phyloP scores from a whole-genome alignment of 2,329 filamentous ascomycete species.

The Penicillium hesseltinei region DNA sequence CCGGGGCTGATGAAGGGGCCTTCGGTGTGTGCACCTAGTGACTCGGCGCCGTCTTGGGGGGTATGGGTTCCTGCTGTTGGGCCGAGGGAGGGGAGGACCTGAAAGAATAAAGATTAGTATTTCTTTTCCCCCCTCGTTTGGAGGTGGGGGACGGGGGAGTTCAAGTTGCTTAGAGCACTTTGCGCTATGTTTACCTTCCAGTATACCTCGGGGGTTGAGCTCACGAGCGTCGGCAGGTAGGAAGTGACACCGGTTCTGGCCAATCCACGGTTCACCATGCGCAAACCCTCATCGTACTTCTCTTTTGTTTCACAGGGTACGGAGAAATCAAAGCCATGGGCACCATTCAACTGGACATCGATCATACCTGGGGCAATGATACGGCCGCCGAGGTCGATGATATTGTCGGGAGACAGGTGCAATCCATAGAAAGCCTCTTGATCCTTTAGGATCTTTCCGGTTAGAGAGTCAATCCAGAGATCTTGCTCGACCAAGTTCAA shows the following conservation, averaged over 20 bases:
- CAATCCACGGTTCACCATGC: conserved; percentile 67
- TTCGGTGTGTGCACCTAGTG: conserved; percentile 85
- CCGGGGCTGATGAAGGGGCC: conserved; percentile 80
- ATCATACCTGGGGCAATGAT: conserved; percentile 85
- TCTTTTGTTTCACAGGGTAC: conserved; percentile 64
- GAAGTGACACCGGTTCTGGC: conserved; percentile 81
- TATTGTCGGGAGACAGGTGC: conserved; percentile 61
- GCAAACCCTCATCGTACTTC: conserved; percentile 70
- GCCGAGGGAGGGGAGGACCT: conserved; percentile 70
- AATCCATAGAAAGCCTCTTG: conserved; percentile 57
- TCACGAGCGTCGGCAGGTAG: conserved; percentile 76
- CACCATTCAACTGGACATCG: conserved; percentile 88
- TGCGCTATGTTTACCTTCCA: conserved; percentile 56
- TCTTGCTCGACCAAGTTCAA: conserved; percentile 70
- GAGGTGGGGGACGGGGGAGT: no score
- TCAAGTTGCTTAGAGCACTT: neutral
- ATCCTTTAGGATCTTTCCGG: conserved; percentile 76
- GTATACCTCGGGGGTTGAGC: conserved; percentile 77
- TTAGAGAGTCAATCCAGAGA: conserved; percentile 81
- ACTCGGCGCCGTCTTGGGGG: conserved; percentile 72
- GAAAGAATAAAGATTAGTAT: neutral
- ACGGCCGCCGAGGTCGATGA: conserved; percentile 76
- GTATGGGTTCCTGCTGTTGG: conserved; percentile 63
- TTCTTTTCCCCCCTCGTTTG: no score
- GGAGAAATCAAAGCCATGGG: conserved; percentile 90